A percentile compares a stretch with the other conserved stretches of the same genome.
phyloP scores from a whole-genome alignment of 805 yeast species.

The Cyberlindnera nakhonratchasimensis region DNA sequence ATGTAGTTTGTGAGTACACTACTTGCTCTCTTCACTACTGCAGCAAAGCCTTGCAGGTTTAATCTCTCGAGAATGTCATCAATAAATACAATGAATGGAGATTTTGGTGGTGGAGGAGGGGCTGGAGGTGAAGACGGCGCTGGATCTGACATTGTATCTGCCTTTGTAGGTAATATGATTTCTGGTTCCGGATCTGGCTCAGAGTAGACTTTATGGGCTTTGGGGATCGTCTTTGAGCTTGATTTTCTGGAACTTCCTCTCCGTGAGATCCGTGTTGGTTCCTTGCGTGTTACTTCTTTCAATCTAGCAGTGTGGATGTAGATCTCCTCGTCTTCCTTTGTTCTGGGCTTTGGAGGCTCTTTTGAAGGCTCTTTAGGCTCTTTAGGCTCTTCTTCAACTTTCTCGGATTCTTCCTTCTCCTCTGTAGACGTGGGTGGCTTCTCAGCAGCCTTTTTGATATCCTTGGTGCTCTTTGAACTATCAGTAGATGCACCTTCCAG shows the following conservation, averaged over 20 bases:
- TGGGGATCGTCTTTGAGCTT: background rate
- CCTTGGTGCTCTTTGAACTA: background rate
- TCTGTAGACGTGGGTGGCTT: background rate
- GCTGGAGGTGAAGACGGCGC: background rate
- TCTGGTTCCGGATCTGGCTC: background rate
- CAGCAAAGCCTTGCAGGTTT: constrained; percentile 10
- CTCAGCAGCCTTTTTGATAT: background rate
- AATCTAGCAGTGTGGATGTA: constrained; percentile 6
- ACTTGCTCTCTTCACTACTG: constrained; percentile 1
- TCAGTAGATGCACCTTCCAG: background rate
- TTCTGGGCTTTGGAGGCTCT: constrained; percentile 2
- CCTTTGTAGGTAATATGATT: too few relatives aligned
- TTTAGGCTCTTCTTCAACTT: background rate
- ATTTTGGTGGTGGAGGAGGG: background rate
- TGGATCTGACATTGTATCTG: background rate
- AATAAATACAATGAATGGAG: background rate
- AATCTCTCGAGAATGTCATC: constrained; percentile 18
- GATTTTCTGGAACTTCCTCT: background rate
- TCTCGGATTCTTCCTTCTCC: background rate
- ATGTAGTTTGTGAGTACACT: constrained; percentile 7
- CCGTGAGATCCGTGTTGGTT: background rate
- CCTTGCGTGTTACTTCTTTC: background rate
- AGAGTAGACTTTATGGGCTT: background rate
- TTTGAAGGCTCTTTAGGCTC: too few relatives aligned
- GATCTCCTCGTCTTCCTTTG: constrained; percentile 11